Evolutionary conservation across 345 rosid species (phyloP).

Genomic region (Melaleuca alternifolia): DNA sequence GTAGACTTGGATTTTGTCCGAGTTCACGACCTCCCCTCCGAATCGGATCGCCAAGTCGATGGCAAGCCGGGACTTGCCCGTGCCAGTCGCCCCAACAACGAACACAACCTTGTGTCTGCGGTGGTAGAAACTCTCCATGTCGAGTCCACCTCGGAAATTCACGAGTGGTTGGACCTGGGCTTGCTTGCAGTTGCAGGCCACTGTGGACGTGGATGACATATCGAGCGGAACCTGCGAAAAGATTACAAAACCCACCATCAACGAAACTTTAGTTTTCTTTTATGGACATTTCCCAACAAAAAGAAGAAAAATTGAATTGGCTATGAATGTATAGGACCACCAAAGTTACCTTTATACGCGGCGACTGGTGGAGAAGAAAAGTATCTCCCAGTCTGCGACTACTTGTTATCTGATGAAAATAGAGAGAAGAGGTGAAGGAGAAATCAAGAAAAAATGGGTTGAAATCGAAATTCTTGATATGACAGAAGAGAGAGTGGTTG

Average conservation of each 20-base stretch:
- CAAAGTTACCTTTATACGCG: neutral
- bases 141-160: neutral
- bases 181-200: neutral
- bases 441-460: neutral
- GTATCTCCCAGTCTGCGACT: neutral
- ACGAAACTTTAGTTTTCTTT: neutral
- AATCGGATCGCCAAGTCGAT: constrained; percentile 18
- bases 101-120: constrained; percentile 13
- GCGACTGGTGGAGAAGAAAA: neutral
- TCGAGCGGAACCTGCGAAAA: neutral
- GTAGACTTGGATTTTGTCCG: constrained; percentile 26
- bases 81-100: constrained; percentile 19
- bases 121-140: constrained; percentile 1
- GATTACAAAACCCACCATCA: neutral
- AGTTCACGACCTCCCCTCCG: constrained; percentile 19
- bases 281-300: neutral
- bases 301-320: neutral
- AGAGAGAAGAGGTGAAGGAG: neutral
- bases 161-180: constrained; percentile 4
- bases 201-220: neutral
- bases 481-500: neutral
- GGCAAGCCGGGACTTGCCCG: constrained; percentile 27
- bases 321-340: neutral
- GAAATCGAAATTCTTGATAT: neutral
- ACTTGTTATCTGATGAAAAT: neutral